A percentile compares a stretch with the other conserved stretches of the same genome.
Conservation (phyloP, 2,329 filamentous ascomycete species). For the Madurella mycetomatis region DNA sequence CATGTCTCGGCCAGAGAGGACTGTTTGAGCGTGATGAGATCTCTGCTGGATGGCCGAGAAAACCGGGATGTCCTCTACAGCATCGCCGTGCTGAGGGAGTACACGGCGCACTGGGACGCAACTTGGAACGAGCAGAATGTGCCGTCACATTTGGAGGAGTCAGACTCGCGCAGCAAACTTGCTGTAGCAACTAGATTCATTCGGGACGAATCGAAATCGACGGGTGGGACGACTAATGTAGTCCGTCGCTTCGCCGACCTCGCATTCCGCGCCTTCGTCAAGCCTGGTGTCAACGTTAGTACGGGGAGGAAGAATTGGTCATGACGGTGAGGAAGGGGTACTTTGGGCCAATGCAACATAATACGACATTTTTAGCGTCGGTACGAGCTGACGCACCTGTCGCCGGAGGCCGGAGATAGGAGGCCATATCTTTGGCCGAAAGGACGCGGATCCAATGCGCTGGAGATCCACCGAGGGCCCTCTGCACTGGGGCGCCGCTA, state of each 20-base stretch:
- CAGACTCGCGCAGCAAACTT: slow-evolving; percentile 61
- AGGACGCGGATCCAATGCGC: too few relatives aligned
- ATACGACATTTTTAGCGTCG: not conserved
- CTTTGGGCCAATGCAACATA: not conserved
- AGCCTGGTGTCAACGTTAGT: slow-evolving; percentile 46
- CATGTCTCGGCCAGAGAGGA: slow-evolving; percentile 56
- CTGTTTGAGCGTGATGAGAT: slow-evolving; percentile 60
- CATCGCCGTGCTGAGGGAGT: slow-evolving; percentile 72
- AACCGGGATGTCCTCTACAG: slow-evolving; percentile 90
- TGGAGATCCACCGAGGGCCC: too few relatives aligned
- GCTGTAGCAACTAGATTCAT: slow-evolving; percentile 68
- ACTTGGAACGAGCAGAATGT: slow-evolving; percentile 51
- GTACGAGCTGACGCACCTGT: too few relatives aligned
- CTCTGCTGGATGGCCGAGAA: slow-evolving; percentile 72
- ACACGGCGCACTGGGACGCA: slow-evolving; percentile 61
- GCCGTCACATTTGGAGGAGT: slow-evolving; percentile 60
- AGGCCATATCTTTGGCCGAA: too few relatives aligned
- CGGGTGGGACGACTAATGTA: slow-evolving; percentile 70
- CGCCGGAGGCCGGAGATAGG: too few relatives aligned
- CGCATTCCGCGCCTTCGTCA: slow-evolving; percentile 56
- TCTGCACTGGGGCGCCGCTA: not conserved
- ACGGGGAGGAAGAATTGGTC: slow-evolving; percentile 29
- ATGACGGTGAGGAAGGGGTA: not conserved
- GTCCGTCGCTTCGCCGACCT: slow-evolving; percentile 67
- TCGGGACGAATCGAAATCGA: slow-evolving; percentile 56